Conservation (phyloP, 441 rosid species). For the Aleurites moluccanus region DNA sequence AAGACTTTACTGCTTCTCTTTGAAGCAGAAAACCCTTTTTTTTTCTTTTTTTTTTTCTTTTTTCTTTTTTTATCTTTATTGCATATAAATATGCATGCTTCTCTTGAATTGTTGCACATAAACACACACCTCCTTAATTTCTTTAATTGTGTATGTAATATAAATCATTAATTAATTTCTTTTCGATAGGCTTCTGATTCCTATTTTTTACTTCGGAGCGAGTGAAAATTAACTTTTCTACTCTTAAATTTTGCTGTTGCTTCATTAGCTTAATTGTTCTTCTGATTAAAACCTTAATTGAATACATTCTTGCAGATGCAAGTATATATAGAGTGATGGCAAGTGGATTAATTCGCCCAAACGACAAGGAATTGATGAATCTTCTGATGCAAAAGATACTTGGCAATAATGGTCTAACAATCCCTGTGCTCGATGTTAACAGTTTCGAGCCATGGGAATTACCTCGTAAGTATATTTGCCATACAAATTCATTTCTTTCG, state of each 20-base stretch:
- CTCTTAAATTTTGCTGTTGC: not conserved
- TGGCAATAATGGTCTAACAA: not conserved
- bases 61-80: too few species aligned
- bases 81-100: too few species aligned
- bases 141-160: too few species aligned
- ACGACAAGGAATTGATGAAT: not conserved
- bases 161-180: too few species aligned
- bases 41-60: too few species aligned
- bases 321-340: not conserved
- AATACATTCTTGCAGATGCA: not conserved
- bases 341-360: not conserved
- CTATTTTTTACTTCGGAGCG: not conserved
- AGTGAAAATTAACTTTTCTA: not conserved
- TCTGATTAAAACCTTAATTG: not conserved
- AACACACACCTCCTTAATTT: too few species aligned
- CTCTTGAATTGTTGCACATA: too few species aligned
- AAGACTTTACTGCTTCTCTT: too few species aligned
- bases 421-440: not conserved
- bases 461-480: not conserved
- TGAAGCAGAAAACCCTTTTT: too few species aligned
- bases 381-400: not conserved
- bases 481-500: not conserved
- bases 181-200: not conserved
- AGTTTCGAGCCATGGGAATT: not conserved
- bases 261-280: not conserved